Conservation (phyloP, 1,139 yeast genomes). For the Candida pseudocylindracea region DNA sequence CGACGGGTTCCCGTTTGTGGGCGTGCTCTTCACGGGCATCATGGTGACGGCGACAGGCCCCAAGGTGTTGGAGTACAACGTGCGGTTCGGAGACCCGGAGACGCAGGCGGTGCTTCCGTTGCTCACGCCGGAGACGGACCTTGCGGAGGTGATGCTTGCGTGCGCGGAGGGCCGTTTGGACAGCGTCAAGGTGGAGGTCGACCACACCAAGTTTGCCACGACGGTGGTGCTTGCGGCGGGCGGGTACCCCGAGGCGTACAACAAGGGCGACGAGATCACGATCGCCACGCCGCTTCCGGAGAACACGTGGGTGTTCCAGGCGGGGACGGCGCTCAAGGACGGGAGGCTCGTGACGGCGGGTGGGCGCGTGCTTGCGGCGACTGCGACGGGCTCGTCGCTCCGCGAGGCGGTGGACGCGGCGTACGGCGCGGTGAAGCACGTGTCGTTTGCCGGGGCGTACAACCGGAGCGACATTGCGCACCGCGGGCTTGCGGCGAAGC, state of each 20-base stretch:
- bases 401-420: conserved; percentile 72
- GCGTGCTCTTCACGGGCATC: conserved; percentile 90
- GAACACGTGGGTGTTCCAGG: conserved; percentile 69
- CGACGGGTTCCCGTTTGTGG: conserved; percentile 91
- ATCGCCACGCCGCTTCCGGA: conserved; percentile 23
- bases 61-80: conserved; percentile 89
- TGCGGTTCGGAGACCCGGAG: conserved; percentile 98
- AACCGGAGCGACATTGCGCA: conserved; percentile 90
- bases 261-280: conserved; percentile 70
- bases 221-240: conserved; percentile 95
- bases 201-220: conserved; percentile 46
- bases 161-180: conserved; percentile 92
- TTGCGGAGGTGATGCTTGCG: conserved; percentile 82
- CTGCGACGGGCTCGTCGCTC: conserved; percentile 61
- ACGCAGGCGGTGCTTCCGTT: conserved; percentile 91
- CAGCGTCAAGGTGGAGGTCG: conserved; percentile 44
- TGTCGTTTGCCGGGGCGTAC: conserved; percentile 53
- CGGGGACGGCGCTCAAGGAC: conserved; percentile 52
- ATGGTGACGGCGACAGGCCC: conserved; percentile 75
- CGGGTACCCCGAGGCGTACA: conserved; percentile 82
- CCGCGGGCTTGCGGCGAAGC: conserved; percentile 50
- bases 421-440: conserved; percentile 61
- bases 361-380: conserved; percentile 91
- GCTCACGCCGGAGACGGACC: conserved; percentile 61
- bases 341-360: conserved; percentile 67